A percentile compares a stretch with the other conserved stretches of the same genome.
phyloP scores from a whole-genome alignment of 1,284 basidiomycete genomes.

The Marasmius sp. region DNA sequence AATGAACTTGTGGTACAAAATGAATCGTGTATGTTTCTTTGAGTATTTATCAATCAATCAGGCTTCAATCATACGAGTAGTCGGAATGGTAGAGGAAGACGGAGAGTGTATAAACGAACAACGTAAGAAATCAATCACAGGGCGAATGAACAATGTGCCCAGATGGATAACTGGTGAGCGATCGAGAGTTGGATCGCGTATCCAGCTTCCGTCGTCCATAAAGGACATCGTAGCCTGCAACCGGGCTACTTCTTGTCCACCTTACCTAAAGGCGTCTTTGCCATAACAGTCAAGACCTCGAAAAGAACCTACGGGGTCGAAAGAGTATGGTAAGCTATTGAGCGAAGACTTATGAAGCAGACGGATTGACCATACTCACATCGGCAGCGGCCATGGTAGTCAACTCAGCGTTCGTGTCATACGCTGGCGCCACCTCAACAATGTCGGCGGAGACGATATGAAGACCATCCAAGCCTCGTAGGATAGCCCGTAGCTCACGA shows the following conservation, averaged over 20 bases:
- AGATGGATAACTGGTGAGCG: too few relatives aligned
- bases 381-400: slow-evolving; percentile 82
- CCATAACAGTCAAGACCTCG: slow-evolving; percentile 77
- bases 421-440: slow-evolving; percentile 81
- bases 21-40: too few relatives aligned
- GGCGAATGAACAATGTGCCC: too few relatives aligned
- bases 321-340: not conserved
- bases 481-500: slow-evolving; percentile 71
- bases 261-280: slow-evolving; percentile 72
- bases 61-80: too few relatives aligned
- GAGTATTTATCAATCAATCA: too few relatives aligned
- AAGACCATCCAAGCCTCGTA: slow-evolving; percentile 72
- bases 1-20: too few relatives aligned
- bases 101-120: too few relatives aligned
- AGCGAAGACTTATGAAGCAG: slow-evolving; percentile 1
- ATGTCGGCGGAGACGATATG: slow-evolving; percentile 78
- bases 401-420: slow-evolving; percentile 77
- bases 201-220: too few relatives aligned
- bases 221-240: slow-evolving; percentile 14
- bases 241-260: slow-evolving; percentile 9
- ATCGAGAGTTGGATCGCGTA: too few relatives aligned
- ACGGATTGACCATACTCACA: slow-evolving; percentile 38
- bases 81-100: too few relatives aligned
- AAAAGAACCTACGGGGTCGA: slow-evolving; percentile 52
- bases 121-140: too few relatives aligned